phyloP scores from a whole-genome alignment of 2,329 filamentous ascomycete genomes.

The Neofusicoccum sp. region DNA sequence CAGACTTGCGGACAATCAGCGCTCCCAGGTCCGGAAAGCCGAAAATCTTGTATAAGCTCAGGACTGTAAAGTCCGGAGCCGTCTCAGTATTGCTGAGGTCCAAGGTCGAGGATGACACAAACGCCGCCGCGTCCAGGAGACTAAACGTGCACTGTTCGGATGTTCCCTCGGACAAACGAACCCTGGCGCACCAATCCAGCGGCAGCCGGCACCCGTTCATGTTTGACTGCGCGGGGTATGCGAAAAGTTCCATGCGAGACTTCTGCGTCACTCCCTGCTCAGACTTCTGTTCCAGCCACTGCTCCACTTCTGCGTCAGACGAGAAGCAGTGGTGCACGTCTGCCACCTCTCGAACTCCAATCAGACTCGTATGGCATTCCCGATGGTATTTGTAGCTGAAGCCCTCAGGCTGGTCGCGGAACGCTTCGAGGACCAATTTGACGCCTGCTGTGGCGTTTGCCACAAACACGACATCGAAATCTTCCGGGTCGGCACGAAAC shows the following conservation, averaged over 20 bases:
- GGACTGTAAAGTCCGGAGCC: conserved; percentile 78
- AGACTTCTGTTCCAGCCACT: conserved; percentile 56
- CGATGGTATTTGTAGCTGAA: conserved; percentile 83
- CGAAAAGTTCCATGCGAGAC: conserved; percentile 56
- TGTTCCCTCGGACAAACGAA: conserved; percentile 31
- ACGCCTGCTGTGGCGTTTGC: conserved; percentile 89
- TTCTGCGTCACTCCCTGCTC: conserved; percentile 22
- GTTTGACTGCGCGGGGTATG: conserved; percentile 89
- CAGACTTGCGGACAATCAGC: conserved; percentile 73
- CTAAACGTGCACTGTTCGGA: conserved; percentile 56
- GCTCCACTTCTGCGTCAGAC: conserved; percentile 60
- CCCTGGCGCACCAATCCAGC: conserved; percentile 60
- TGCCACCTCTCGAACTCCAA: conserved; percentile 75
- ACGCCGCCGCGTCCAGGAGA: conserved; percentile 79
- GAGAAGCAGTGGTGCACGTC: conserved; percentile 63
- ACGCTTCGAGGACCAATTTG: conserved; percentile 78
- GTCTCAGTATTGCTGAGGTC: conserved; percentile 61
- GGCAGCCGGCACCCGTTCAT: conserved; percentile 80
- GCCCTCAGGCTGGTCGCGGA: conserved; percentile 66
- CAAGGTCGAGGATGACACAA: conserved; percentile 73
- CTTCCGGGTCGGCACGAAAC: conserved; percentile 75
- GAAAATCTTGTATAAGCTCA: conserved; percentile 98
- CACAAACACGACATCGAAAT: conserved; percentile 88
- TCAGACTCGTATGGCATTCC: conserved; percentile 81
- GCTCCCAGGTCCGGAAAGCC: conserved; percentile 90